These are phyloP conservation scores for Auriculariales sp. DNA, from an alignment of 768 basidiomycete species.

Conservation along the genomic window DNA sequence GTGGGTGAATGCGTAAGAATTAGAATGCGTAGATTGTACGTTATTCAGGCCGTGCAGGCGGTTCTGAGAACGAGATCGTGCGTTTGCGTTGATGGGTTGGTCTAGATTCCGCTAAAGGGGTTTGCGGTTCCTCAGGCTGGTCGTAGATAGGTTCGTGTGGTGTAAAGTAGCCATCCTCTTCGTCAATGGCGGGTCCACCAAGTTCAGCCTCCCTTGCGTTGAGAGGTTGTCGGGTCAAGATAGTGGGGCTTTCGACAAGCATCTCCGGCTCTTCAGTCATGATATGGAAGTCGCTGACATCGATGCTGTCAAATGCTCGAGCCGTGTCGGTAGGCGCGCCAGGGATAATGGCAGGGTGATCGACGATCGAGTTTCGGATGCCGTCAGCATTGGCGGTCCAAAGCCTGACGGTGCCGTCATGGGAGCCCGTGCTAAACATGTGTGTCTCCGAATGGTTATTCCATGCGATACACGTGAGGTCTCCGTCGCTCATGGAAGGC, in stretches of 20 bases:
- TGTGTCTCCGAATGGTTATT: slow-evolving; percentile 5
- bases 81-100: too few relatives aligned
- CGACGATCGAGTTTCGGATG: neutral
- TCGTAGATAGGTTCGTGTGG: too few relatives aligned
- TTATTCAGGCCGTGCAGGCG: too few relatives aligned
- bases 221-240: neutral
- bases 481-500: slow-evolving; percentile 8
- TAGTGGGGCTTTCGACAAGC: neutral
- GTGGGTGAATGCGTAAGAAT: too few relatives aligned
- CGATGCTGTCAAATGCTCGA: neutral
- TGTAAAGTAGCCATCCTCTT: neutral
- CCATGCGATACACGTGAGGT: slow-evolving; percentile 12
- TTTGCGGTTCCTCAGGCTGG: too few relatives aligned
- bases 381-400: slow-evolving; percentile 7
- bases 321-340: neutral
- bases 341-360: neutral
- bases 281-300: neutral
- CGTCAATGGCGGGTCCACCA: too few relatives aligned
- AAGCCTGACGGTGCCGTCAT: slow-evolving; percentile 9
- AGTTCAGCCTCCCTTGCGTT: neutral
- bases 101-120: too few relatives aligned
- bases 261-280: neutral
- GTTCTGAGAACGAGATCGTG: too few relatives aligned
- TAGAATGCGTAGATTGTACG: too few relatives aligned
- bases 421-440: slow-evolving; percentile 10